A percentile compares a stretch with the other conserved stretches of the same genome.
phyloP scores from a whole-genome alignment of 257 asterid species.

The Henckelia pumila region DNA sequence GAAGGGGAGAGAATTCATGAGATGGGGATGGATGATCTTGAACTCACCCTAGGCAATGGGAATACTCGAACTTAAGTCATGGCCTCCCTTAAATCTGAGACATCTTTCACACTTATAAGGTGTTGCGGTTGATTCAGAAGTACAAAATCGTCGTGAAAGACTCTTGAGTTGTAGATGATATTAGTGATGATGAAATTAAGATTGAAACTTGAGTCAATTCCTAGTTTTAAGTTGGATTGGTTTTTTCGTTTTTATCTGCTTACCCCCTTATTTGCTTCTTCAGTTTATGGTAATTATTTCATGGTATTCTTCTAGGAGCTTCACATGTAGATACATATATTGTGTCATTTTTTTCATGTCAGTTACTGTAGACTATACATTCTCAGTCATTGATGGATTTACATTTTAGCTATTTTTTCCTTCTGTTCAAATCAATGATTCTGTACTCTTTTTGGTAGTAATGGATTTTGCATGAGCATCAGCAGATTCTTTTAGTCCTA shows the following conservation, averaged over 20 bases:
- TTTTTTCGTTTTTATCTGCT: slow-evolving; percentile 14
- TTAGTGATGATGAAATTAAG: not conserved
- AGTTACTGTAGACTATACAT: not conserved
- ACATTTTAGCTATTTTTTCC: not conserved
- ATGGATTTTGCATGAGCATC: too few relatives aligned
- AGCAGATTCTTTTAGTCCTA: too few relatives aligned
- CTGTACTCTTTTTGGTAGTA: not conserved
- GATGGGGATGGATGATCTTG: slow-evolving; percentile 54
- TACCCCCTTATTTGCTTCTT: not conserved
- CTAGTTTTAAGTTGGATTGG: slow-evolving; percentile 10
- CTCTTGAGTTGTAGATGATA: slow-evolving; percentile 15
- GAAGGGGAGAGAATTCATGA: slow-evolving; percentile 95
- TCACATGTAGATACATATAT: not conserved
- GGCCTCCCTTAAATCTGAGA: too few relatives aligned
- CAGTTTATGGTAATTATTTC: not conserved
- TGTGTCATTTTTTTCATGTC: not conserved
- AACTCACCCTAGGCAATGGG: slow-evolving; percentile 43
- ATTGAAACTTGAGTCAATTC: slow-evolving; percentile 23
- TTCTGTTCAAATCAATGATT: not conserved
- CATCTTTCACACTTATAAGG: not conserved
- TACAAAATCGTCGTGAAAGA: not conserved
- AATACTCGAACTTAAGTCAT: slow-evolving; percentile 20
- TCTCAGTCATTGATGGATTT: not conserved
- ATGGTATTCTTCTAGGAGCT: too few relatives aligned
- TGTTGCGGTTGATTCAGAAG: not conserved